Percentiles rank a stretch among this genome's conserved stretches.
phyloP scores from a whole-genome alignment of 176 grass and related monocot species.

The Aegilops longissima region DNA sequence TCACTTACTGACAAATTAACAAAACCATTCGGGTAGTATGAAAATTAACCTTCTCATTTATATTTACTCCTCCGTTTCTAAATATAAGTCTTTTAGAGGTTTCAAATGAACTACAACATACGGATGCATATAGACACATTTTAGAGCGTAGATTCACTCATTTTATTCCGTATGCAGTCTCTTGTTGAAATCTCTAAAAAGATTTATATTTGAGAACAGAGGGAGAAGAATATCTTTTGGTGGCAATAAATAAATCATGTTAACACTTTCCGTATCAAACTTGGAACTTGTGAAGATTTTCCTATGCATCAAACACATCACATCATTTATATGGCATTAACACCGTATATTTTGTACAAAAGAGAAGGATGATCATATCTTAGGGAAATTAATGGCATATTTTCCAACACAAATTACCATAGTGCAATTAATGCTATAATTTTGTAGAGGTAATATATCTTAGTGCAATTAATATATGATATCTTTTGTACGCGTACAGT shows the following conservation, averaged over 20 bases:
- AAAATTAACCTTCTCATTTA: background rate
- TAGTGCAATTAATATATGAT: background rate
- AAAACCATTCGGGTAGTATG: background rate
- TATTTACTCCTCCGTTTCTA: background rate
- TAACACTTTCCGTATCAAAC: background rate
- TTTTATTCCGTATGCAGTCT: too few relatives aligned
- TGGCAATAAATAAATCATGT: background rate
- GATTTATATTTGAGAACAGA: too few relatives aligned
- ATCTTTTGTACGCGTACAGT: background rate
- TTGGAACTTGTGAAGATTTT: background rate
- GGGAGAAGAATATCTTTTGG: background rate
- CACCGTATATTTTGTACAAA: background rate
- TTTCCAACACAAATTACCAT: background rate
- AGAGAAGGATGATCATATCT: background rate
- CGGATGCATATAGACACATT: too few relatives aligned
- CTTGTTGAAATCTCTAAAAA: too few relatives aligned
- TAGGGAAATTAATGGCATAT: background rate
- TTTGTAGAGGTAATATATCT: background rate
- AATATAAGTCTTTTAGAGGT: too few relatives aligned
- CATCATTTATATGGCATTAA: background rate
- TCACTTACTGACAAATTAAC: background rate
- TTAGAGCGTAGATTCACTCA: too few relatives aligned
- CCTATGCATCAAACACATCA: background rate
- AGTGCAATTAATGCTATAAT: background rate
- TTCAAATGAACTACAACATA: too few relatives aligned